Base-by-base conservation (phyloP, 2,329 filamentous ascomycete genomes). In the Rhinocladiella similis region DNA sequence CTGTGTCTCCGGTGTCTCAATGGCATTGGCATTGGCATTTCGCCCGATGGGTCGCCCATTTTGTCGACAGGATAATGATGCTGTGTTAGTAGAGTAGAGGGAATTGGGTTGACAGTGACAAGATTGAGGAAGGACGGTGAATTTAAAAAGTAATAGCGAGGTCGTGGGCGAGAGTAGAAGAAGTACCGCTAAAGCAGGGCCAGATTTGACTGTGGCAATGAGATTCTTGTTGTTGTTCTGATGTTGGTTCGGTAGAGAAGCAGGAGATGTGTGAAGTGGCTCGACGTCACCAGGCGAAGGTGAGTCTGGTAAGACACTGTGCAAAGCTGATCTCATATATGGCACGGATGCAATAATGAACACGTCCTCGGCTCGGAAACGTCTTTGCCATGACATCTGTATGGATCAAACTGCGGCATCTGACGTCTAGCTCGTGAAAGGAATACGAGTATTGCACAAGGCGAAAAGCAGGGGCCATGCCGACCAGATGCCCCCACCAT, bases 21-120 rank as follows among this genome's bases (percentile, higher is more conserved):
- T 27, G 20, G 20, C n/a, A n/a, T 25, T 14, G 20, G 20, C n/a
- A n/a, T 25, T 14, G 20, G 43, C 7, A 27, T 25, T 25, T 22
- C 20, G 3, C 20, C 36, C 14, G 29, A 53, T 14, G 53, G 38
- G 35, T 59, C 56, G 16, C 56, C 59, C 56, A 59, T 59, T 5
- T 43, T 46, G 39, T 48, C 10, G 25, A 48, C 3, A 47, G 18
- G 33, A 22, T 51, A 14, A 19, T 42, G 38, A 9, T 20, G 42
- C 19, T 25, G 25, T 51, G 29, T 51, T 45, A 33, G 42, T 27
- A 16, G 19, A 9, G 16, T 16, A 16, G 19, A 39, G 14, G 4
- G 33, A 35, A 22, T 9, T 13, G 18, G n/a, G 3, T 19, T 41
- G 38, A 6, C 10, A 33, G 10, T 33, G 29, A 12, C 29, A 41